Conservation (phyloP, 306 rosid genomes). For the Arachis hypogaea region DNA sequence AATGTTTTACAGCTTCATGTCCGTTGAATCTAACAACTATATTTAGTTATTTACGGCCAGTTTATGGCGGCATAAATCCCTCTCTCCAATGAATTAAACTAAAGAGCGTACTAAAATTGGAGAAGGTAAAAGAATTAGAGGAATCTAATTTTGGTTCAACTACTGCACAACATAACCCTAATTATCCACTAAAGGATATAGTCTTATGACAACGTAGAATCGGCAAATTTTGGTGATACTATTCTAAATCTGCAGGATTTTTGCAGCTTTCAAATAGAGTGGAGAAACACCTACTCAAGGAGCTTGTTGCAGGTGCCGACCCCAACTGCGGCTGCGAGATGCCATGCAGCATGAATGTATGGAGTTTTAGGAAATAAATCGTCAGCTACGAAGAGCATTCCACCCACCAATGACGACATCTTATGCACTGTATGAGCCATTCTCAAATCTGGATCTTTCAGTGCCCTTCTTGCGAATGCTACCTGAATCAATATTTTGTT, state of each 20-base stretch:
- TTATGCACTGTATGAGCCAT: conserved; percentile 82
- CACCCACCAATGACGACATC: conserved; percentile 80
- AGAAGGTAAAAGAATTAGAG: conserved; percentile 13
- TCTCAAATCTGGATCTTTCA: conserved; percentile 83
- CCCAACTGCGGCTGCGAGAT: conserved; percentile 95
- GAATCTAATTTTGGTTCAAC: conserved; percentile 30
- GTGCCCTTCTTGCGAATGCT: conserved; percentile 84
- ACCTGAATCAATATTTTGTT: conserved; percentile 55
- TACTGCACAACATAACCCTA: conserved; percentile 20
- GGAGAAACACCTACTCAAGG: conserved; percentile 60
- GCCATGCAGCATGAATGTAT: conserved; percentile 97
- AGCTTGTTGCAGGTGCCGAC: conserved; percentile 95
- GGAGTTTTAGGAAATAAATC: conserved; percentile 81
- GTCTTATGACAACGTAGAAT: conserved; percentile 28
- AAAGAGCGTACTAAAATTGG: conserved; percentile 19
- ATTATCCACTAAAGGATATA: conserved; percentile 19
- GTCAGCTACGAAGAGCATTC: conserved; percentile 80
- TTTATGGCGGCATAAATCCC: background rate
- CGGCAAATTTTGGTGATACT: conserved; percentile 39
- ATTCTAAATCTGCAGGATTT: conserved; percentile 18
- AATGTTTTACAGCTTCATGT: conserved; percentile 15
- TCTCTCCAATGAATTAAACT: conserved; percentile 33
- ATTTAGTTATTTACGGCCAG: background rate
- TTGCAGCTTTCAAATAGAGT: conserved; percentile 30
- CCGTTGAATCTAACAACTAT: background rate